These are phyloP conservation scores for Potentilla sterilis DNA, from an alignment of 306 rosid genomes.

Conservation along the genomic window DNA sequence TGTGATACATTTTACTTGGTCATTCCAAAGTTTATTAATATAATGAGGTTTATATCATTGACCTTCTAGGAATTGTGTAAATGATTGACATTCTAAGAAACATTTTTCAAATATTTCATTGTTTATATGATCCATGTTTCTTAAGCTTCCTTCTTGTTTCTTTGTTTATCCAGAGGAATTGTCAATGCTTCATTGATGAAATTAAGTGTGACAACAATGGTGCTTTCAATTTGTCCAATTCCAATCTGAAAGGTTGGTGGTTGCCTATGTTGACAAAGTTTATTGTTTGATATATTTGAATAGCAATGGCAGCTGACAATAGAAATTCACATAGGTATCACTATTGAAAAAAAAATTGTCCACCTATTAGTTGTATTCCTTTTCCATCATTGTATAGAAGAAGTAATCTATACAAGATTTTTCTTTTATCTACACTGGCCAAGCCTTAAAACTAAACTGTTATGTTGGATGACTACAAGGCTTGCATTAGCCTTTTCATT, in stretches of 20 bases:
- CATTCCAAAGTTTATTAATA: background rate
- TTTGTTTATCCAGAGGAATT: background rate
- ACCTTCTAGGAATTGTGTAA: background rate
- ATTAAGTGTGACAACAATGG: background rate
- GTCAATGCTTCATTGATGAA: background rate
- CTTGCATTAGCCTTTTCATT: background rate
- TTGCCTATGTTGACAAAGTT: background rate
- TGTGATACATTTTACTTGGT: background rate
- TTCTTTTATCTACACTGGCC: background rate
- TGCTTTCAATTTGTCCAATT: background rate
- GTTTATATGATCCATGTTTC: background rate
- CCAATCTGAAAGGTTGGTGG: background rate
- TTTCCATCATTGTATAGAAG: background rate
- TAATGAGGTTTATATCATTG: background rate
- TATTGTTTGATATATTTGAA: background rate
- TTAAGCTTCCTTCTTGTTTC: background rate
- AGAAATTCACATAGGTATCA: background rate
- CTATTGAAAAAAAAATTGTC: background rate
- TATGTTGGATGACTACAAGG: constrained; percentile 2
- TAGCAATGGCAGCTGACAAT: background rate
- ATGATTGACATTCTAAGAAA: background rate
- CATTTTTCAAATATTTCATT: background rate
- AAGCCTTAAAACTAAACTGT: background rate
- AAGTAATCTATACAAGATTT: background rate
- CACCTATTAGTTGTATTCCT: background rate